These are phyloP conservation scores for Suillus fuscotomentosus DNA, from an alignment of 768 basidiomycete species.

Conservation along the genomic window DNA sequence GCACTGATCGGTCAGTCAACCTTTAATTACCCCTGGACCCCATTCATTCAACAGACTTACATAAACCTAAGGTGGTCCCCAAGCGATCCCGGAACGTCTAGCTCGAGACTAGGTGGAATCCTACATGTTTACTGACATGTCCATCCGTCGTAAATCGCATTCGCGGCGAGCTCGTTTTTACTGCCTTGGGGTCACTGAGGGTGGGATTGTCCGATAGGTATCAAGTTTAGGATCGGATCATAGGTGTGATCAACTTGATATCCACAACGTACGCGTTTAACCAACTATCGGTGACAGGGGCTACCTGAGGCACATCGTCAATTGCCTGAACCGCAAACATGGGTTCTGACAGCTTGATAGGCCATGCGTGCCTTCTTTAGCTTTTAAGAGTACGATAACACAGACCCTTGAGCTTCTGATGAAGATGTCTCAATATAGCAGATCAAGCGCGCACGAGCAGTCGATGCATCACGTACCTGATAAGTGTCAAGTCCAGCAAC, in stretches of 20 bases:
- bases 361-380: conserved; percentile 73
- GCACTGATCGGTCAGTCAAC: conserved; percentile 43
- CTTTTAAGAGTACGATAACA: background rate
- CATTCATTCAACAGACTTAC: conserved; percentile 56
- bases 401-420: background rate
- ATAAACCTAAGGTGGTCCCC: background rate
- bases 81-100: background rate
- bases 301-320: background rate
- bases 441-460: conserved; percentile 27
- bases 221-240: background rate
- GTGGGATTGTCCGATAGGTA: background rate
- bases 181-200: background rate
- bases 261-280: background rate
- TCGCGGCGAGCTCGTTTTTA: conserved; percentile 21
- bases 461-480: conserved; percentile 56
- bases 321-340: conserved; percentile 51
- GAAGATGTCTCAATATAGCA: conserved; percentile 4
- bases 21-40: conserved; percentile 35
- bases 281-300: background rate
- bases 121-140: background rate
- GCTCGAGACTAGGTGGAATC: background rate
- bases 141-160: conserved; percentile 1
- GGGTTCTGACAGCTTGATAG: conserved; percentile 73
- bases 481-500: conserved; percentile 66
- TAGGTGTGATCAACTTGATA: background rate